Percentiles rank a stretch among this genome's conserved stretches.
Evolutionary conservation across 192 early-diverging fungal genomes (phyloP).

Genomic region (Thamnidium elegans): DNA sequence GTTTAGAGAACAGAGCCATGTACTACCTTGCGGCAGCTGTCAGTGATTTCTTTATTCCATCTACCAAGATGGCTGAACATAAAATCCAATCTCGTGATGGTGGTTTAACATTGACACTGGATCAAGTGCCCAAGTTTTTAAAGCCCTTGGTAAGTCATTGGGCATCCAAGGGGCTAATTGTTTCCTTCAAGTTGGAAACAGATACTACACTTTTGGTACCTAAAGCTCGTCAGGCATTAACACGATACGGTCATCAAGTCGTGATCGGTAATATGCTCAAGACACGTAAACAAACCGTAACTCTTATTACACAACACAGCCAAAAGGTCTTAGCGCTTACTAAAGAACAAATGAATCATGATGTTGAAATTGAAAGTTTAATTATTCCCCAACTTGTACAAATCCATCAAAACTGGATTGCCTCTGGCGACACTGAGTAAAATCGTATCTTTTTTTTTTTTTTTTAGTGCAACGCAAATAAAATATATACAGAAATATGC

Average conservation of each 20-base stretch:
- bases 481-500: too few relatives aligned
- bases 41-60: conserved; percentile 96
- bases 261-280: conserved; percentile 94
- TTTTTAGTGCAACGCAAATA: too few relatives aligned
- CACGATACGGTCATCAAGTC: conserved; percentile 91
- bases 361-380: conserved; percentile 67
- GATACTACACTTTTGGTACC: conserved; percentile 75
- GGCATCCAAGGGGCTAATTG: conserved; percentile 82
- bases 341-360: conserved; percentile 46
- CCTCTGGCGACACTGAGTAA: conserved; percentile 21
- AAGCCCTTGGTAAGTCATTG: conserved; percentile 91
- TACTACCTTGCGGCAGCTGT: conserved; percentile 98
- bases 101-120: conserved; percentile 79
- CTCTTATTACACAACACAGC: conserved; percentile 51
- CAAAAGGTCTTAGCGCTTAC: conserved; percentile 51
- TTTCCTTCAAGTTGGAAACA: conserved; percentile 97
- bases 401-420: conserved; percentile 66
- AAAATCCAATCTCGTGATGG: conserved; percentile 96
- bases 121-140: conserved; percentile 97
- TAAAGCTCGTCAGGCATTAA: conserved; percentile 78
- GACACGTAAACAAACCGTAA: conserved; percentile 86
- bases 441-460: neutral
- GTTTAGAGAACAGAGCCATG: conserved; percentile 71
- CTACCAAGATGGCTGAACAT: conserved; percentile 89
- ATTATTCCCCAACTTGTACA: conserved; percentile 70